phyloP scores from a whole-genome alignment of 768 basidiomycete genomes.

The Pulveroboletus sp. region DNA sequence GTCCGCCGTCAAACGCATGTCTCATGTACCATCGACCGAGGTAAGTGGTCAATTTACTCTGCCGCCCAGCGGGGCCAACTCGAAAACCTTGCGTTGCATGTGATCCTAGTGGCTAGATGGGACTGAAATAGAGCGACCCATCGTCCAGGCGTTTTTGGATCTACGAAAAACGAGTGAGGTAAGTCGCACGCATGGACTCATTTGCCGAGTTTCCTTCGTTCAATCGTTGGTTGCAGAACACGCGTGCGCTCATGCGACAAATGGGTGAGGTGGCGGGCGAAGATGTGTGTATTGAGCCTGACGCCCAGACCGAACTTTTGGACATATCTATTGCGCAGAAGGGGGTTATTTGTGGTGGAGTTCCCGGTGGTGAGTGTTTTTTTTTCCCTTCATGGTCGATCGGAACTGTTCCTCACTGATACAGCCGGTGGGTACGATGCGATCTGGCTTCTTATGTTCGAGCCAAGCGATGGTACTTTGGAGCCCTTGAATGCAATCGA shows the following conservation, averaged over 20 bases:
- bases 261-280: conserved; percentile 65
- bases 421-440: conserved; percentile 97
- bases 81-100: background rate
- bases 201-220: background rate
- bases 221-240: conserved; percentile 43
- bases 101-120: conserved; percentile 42
- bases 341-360: conserved; percentile 91
- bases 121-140: conserved; percentile 16
- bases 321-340: conserved; percentile 70
- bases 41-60: conserved; percentile 36
- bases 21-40: conserved; percentile 46
- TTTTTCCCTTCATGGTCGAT: background rate
- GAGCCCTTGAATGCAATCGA: conserved; percentile 61
- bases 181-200: conserved; percentile 7
- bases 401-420: background rate
- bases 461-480: conserved; percentile 44
- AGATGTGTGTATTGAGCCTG: conserved; percentile 86
- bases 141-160: conserved; percentile 54
- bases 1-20: conserved; percentile 56
- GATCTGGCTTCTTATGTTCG: conserved; percentile 85
- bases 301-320: conserved; percentile 78
- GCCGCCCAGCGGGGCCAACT: background rate
- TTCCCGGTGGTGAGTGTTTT: conserved; percentile 78
- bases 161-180: conserved; percentile 59
- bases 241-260: conserved; percentile 73